These are phyloP conservation scores for Porcisia hertigi DNA, from an alignment of 208 protist genomes.

Conservation along the genomic window DNA sequence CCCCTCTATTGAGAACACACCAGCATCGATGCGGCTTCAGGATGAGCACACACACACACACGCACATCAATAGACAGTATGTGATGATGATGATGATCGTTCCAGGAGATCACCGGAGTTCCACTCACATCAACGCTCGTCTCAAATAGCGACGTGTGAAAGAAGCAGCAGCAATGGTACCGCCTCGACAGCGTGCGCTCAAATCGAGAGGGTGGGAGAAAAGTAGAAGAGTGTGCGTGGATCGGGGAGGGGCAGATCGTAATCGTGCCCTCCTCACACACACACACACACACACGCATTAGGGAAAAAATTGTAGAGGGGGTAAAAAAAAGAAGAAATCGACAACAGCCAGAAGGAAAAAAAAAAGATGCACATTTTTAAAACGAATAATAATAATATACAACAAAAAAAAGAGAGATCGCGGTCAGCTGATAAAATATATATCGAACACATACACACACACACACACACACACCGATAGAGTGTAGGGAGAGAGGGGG, in stretches of 20 bases:
- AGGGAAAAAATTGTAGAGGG: background rate
- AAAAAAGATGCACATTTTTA: background rate
- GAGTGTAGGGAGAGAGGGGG: background rate
- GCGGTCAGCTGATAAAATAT: conserved; percentile 7
- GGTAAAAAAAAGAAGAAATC: background rate
- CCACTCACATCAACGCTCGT: too few species aligned
- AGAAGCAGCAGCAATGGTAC: background rate
- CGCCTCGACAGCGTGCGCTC: background rate
- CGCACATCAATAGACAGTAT: background rate
- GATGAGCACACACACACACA: background rate
- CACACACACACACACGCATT: background rate
- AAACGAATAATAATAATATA: too few species aligned
- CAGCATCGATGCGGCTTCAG: background rate
- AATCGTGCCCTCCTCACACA: conserved; percentile 2
- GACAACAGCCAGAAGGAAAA: background rate
- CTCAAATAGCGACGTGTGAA: background rate
- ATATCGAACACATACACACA: background rate
- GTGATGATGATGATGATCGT: background rate
- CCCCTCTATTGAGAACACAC: background rate
- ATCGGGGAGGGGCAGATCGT: background rate
- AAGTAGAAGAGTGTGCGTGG: too few species aligned
- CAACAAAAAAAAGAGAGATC: background rate
- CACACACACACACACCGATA: conserved; percentile 5
- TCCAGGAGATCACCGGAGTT: too few species aligned
- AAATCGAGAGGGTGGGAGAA: background rate